A percentile compares a stretch with the other conserved stretches of the same genome.
phyloP scores from a whole-genome alignment of 2,329 filamentous ascomycete genomes.

The Monosporascus sp. region DNA sequence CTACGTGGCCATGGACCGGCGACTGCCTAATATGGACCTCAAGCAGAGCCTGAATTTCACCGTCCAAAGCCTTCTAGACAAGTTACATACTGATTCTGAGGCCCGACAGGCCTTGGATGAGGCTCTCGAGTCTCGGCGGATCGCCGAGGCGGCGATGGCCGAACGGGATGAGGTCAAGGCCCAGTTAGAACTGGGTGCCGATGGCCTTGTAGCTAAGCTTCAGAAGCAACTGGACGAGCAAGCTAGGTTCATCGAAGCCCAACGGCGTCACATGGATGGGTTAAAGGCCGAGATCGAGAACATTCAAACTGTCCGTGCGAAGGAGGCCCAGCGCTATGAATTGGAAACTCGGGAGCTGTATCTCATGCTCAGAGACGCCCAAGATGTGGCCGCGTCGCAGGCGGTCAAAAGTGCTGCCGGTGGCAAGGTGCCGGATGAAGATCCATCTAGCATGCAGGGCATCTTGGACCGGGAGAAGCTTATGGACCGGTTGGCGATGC shows the following conservation, averaged over 20 bases:
- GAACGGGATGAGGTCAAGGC: conserved; percentile 93
- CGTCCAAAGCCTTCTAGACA: conserved; percentile 90
- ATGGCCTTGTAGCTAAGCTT: conserved; percentile 86
- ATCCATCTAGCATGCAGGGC: conserved; percentile 77
- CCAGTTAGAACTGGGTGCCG: conserved; percentile 83
- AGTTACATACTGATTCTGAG: conserved; percentile 93
- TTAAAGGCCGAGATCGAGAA: conserved; percentile 87
- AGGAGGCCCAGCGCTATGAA: conserved; percentile 91
- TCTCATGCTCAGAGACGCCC: conserved; percentile 95
- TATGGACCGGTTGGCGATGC: conserved; percentile 91
- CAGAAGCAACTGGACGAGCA: conserved; percentile 95
- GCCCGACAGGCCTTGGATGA: conserved; percentile 90
- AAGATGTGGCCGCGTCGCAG: conserved; percentile 89
- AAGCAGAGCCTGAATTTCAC: conserved; percentile 98
- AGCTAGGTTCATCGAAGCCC: conserved; percentile 81
- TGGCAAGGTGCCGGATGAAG: conserved; percentile 53
- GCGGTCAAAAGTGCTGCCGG: conserved; percentile 55
- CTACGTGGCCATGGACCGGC: conserved; percentile 96
- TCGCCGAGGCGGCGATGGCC: conserved; percentile 91
- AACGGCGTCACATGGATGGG: conserved; percentile 77
- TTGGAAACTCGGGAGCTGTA: conserved; percentile 94
- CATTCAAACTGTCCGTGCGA: conserved; percentile 76
- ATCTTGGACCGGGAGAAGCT: conserved; percentile 89
- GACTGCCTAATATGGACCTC: conserved; percentile 92
- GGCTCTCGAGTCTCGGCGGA: conserved; percentile 81